A percentile compares a stretch with the other conserved stretches of the same genome.
Evolutionary conservation across 768 basidiomycete genomes (phyloP).

Genomic region (Tricholoma saponaceum): DNA sequence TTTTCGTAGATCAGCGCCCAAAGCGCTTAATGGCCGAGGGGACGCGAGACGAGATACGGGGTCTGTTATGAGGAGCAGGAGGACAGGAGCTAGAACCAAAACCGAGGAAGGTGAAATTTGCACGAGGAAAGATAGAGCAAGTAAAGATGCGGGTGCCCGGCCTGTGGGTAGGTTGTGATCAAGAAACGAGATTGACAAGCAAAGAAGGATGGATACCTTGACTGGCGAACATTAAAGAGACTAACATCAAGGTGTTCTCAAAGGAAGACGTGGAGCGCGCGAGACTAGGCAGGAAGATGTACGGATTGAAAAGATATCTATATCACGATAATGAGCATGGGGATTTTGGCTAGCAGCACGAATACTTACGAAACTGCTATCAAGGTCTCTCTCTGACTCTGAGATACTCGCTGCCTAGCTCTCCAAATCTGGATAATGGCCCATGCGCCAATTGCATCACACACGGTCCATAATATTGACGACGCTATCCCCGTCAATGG

Average conservation of each 20-base stretch:
- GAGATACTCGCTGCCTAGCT: conserved; percentile 47
- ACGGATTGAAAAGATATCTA: conserved; percentile 91
- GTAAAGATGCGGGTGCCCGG: conserved; percentile 49
- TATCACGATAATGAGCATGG: not conserved
- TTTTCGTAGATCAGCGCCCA: conserved; percentile 24
- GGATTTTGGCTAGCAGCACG: not conserved
- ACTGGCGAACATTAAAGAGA: conserved; percentile 67
- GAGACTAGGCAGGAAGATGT: conserved; percentile 73
- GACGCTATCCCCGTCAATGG: conserved; percentile 46
- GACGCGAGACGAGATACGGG: conserved; percentile 68
- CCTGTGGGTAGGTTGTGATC: conserved; percentile 37
- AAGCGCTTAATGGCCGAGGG: conserved; percentile 37
- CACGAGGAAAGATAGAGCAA: conserved; percentile 66
- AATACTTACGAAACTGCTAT: conserved; percentile 63
- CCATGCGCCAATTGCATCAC: conserved; percentile 67
- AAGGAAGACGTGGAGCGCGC: conserved; percentile 80
- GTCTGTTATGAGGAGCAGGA: conserved; percentile 58
- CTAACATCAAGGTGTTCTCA: conserved; percentile 69
- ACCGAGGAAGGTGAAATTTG: conserved; percentile 72
- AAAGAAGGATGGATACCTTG: conserved; percentile 38
- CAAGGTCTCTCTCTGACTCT: conserved; percentile 51
- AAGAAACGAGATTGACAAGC: not conserved
- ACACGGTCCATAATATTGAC: conserved; percentile 65
- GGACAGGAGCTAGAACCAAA: conserved; percentile 60
- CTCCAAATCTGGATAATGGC: conserved; percentile 67